phyloP scores from a whole-genome alignment of 768 basidiomycete genomes.

The Pleurotus eryngii region DNA sequence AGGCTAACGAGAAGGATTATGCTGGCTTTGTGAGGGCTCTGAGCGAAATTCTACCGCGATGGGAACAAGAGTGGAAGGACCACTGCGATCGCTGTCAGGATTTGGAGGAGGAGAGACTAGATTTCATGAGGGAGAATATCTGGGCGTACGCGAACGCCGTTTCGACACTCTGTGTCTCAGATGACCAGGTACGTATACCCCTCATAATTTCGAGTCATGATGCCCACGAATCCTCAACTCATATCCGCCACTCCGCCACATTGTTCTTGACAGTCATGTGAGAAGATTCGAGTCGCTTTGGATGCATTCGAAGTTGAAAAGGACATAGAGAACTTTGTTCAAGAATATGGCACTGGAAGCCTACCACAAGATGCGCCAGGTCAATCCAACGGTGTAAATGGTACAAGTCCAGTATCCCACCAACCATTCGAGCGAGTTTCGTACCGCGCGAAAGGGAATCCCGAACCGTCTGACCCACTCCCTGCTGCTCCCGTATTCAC shows the following conservation, averaged over 20 bases:
- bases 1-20: slow-evolving; percentile 89
- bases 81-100: slow-evolving; percentile 97
- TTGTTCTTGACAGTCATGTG: slow-evolving; percentile 68
- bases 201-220: background rate
- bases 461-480: background rate
- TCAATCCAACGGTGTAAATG: slow-evolving; percentile 50
- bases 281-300: slow-evolving; percentile 78
- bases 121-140: slow-evolving; percentile 91
- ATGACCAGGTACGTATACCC: slow-evolving; percentile 75
- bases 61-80: slow-evolving; percentile 92
- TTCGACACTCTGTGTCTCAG: slow-evolving; percentile 92
- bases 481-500: slow-evolving; percentile 14
- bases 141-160: slow-evolving; percentile 97
- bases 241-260: background rate
- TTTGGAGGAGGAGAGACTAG: slow-evolving; percentile 88
- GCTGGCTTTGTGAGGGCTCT: slow-evolving; percentile 79
- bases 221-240: background rate
- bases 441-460: background rate
- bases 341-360: slow-evolving; percentile 83
- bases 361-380: slow-evolving; percentile 83
- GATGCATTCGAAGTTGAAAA: slow-evolving; percentile 86
- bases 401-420: background rate
- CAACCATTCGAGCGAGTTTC: background rate
- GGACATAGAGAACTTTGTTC: slow-evolving; percentile 89
- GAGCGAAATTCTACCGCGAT: slow-evolving; percentile 74